phyloP scores from a whole-genome alignment of 345 rosid genomes.

The Adansonia digitata region DNA sequence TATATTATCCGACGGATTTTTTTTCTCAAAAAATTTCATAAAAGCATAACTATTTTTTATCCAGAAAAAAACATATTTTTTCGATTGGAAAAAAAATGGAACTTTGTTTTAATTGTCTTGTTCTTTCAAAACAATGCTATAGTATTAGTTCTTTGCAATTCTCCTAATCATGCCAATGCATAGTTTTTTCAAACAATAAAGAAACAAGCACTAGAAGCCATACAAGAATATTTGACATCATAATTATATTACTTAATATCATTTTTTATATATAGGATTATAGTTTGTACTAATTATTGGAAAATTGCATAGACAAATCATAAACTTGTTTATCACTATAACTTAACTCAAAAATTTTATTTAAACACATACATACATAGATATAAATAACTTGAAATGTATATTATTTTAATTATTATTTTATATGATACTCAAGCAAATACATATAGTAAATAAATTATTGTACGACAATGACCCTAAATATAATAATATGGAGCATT shows the following conservation, averaged over 20 bases:
- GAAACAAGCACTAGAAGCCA: slow-evolving; percentile 20
- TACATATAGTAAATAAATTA: background rate
- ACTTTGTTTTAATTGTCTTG: background rate
- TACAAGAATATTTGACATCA: slow-evolving; percentile 6
- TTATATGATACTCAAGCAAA: background rate
- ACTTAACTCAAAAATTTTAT: slow-evolving; percentile 1
- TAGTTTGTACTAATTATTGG: background rate
- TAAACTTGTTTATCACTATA: background rate
- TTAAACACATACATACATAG: background rate
- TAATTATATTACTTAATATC: background rate
- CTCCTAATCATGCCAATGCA: background rate
- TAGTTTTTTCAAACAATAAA: slow-evolving; percentile 6
- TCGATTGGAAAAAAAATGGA: background rate
- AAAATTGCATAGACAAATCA: slow-evolving; percentile 16
- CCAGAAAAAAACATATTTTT: too few species aligned
- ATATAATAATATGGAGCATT: slow-evolving; percentile 17
- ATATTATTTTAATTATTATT: background rate
- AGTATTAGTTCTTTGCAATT: background rate
- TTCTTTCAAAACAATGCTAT: background rate
- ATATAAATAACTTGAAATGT: too few species aligned
- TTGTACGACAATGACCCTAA: slow-evolving; percentile 21
- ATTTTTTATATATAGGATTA: background rate
- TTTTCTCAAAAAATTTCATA: too few species aligned
- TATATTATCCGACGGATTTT: too few species aligned
- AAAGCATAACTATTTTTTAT: too few species aligned